A percentile compares a stretch with the other conserved stretches of the same genome.
These are phyloP conservation scores for Hemileccinum impolitum DNA, from an alignment of 768 basidiomycete genomes.

Conservation along the genomic window DNA sequence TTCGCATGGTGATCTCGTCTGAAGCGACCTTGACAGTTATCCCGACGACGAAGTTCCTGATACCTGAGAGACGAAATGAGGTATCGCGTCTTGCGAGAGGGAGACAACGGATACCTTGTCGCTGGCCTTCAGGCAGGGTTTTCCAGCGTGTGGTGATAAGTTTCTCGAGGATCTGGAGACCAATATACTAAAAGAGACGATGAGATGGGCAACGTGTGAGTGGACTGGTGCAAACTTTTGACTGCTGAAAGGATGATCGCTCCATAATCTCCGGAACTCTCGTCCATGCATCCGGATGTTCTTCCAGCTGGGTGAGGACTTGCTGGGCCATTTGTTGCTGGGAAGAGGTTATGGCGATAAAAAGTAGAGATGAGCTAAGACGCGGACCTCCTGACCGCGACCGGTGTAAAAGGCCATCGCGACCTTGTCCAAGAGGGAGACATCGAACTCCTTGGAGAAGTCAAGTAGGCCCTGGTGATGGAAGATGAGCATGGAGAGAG, in stretches of 20 bases:
- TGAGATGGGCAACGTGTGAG: constrained; percentile 6
- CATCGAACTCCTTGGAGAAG: constrained; percentile 92
- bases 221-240: constrained; percentile 53
- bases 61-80: constrained; percentile 51
- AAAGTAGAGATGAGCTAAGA: constrained; percentile 6
- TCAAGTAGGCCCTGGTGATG: constrained; percentile 75
- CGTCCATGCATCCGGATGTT: constrained; percentile 95
- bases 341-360: constrained; percentile 9
- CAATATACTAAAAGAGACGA: constrained; percentile 70
- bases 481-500: constrained; percentile 4
- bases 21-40: constrained; percentile 91
- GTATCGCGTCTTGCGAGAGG: constrained; percentile 1
- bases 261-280: constrained; percentile 94
- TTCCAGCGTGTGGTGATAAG: constrained; percentile 95
- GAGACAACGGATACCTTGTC: constrained; percentile 58
- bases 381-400: constrained; percentile 71
- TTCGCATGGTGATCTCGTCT: constrained; percentile 82
- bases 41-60: constrained; percentile 94
- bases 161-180: constrained; percentile 94
- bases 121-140: constrained; percentile 88
- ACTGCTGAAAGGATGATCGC: constrained; percentile 76
- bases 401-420: constrained; percentile 91
- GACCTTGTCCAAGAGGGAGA: constrained; percentile 88
- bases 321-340: constrained; percentile 96
- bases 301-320: constrained; percentile 93